phyloP scores from a whole-genome alignment of 768 basidiomycete species.

The Amanita jacksonii region DNA sequence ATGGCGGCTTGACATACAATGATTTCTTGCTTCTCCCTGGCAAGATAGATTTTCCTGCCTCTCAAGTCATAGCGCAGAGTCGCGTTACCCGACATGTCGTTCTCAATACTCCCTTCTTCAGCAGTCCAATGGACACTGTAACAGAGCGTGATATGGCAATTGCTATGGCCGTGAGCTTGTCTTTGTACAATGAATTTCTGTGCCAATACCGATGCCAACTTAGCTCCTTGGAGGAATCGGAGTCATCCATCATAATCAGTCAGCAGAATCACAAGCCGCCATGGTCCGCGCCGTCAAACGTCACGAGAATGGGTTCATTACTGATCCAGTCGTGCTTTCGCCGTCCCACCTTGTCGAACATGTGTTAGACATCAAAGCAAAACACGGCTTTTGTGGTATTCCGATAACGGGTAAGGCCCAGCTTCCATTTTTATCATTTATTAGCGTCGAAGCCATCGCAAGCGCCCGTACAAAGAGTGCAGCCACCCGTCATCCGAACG shows the following conservation, averaged over 20 bases:
- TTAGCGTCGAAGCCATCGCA: too few species aligned
- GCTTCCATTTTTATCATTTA: constrained; percentile 21
- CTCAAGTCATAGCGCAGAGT: constrained; percentile 73
- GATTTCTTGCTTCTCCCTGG: constrained; percentile 94
- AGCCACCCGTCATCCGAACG: too few species aligned
- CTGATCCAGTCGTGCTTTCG: constrained; percentile 84
- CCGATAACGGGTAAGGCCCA: constrained; percentile 87
- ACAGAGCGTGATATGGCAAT: constrained; percentile 95
- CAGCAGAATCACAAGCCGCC: constrained; percentile 76
- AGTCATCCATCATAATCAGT: constrained; percentile 96
- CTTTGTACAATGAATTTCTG: constrained; percentile 8
- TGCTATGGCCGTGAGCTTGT: constrained; percentile 76
- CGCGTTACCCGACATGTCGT: constrained; percentile 84
- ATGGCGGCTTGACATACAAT: constrained; percentile 96
- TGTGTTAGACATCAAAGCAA: constrained; percentile 86
- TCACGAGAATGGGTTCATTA: constrained; percentile 98
- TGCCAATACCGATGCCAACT: constrained; percentile 1
- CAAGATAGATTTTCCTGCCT: constrained; percentile 88
- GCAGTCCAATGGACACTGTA: constrained; percentile 99
- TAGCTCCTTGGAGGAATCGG: constrained; percentile 92
- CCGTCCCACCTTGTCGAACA: constrained; percentile 74
- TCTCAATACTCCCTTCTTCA: constrained; percentile 93
- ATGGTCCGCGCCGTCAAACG: constrained; percentile 98
- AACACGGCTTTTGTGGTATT: constrained; percentile 91
- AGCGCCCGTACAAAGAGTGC: too few species aligned